Evolutionary conservation across 2,329 filamentous ascomycete species (phyloP), one percentile per base, ranked within the genome.

Genomic region (Fonsecaea multimorphosa): DNA sequence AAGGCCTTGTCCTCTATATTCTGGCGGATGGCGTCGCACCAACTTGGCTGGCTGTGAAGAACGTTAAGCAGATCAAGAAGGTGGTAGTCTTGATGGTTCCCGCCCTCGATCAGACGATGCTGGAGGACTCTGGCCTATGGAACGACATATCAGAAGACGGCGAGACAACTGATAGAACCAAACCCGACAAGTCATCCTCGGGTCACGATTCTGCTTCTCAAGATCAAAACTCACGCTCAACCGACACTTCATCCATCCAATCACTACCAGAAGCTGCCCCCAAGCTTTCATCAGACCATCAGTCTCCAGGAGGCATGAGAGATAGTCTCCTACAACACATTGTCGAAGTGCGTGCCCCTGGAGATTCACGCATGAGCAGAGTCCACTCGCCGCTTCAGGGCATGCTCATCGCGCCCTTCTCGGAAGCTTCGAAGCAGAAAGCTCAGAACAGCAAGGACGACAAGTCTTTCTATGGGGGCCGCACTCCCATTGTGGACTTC

Each of bases 21-120:
- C 82, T 89, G 61, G 84, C 85, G n/a, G 86, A 88, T 72, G 85
- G 83, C 8, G 78, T 82, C 34, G 83, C 84, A 29, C 87, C 87
- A n/a, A 85, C 87, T 73, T 89, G 86, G 86, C 83, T 87, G 16
- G 84, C 86, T 32, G 79, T 89, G 64, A 82, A 81, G 67, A 83
- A 88, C 73, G 84, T 84, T 52, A 78, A 77, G 19, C 79, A 81
- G 66, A 82, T 89, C 46, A 79, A 80, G 63, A 96, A 95, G 79
- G 90, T 96, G 32, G 93, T 98, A 32, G 86, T 91, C 46, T 81
- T 99, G 70, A 94, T 97, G 91, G 88, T 97, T 11, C 95, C 95
- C 11, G 95, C 95, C 0, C 80, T 99, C 27, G 94, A 98, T 75
- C 86, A 92, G 73, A 90, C 88, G 68, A 95, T 98, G 91, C 96